These are phyloP conservation scores for Metschnikowia continentalis DNA, from an alignment of 805 yeast species.

Conservation along the genomic window DNA sequence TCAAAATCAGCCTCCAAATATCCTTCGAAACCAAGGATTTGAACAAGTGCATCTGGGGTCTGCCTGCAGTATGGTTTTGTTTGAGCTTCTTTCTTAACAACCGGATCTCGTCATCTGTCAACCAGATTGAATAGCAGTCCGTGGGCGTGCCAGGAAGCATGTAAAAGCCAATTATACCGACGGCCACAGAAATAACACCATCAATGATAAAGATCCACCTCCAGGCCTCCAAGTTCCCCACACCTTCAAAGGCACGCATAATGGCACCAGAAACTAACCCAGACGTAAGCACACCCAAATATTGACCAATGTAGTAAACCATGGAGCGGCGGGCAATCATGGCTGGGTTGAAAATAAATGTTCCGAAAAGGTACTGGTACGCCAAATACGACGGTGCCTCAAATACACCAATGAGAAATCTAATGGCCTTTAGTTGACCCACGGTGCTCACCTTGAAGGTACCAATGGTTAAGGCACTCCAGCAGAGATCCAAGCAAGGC, in stretches of 20 bases:
- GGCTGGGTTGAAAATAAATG: slow-evolving; percentile 21
- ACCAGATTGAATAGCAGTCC: slow-evolving; percentile 17
- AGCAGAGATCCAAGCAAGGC: slow-evolving; percentile 19
- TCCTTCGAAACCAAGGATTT: slow-evolving; percentile 18
- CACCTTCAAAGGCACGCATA: slow-evolving; percentile 11
- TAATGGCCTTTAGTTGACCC: slow-evolving; percentile 21
- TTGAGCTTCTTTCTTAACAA: slow-evolving; percentile 35
- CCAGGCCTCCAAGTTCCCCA: slow-evolving; percentile 17
- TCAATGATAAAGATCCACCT: slow-evolving; percentile 18
- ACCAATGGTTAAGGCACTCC: slow-evolving; percentile 23
- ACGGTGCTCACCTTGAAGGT: slow-evolving; percentile 18
- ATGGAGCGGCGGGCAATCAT: slow-evolving; percentile 25
- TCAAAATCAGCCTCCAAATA: slow-evolving; percentile 50
- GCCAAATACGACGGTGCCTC: slow-evolving; percentile 27
- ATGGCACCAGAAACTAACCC: slow-evolving; percentile 26
- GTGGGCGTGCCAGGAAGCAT: slow-evolving; percentile 21
- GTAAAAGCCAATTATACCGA: slow-evolving; percentile 16
- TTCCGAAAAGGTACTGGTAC: slow-evolving; percentile 24
- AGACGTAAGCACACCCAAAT: slow-evolving; percentile 26
- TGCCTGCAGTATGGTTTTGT: slow-evolving; percentile 17
- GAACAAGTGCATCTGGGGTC: slow-evolving; percentile 15
- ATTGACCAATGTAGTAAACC: slow-evolving; percentile 27
- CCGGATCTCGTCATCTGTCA: slow-evolving; percentile 17
- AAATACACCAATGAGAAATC: slow-evolving; percentile 25
- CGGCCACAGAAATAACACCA: slow-evolving; percentile 15